Evolutionary conservation across 2,329 filamentous ascomycete species (phyloP).

Genomic region (Alternaria tenuissima): DNA sequence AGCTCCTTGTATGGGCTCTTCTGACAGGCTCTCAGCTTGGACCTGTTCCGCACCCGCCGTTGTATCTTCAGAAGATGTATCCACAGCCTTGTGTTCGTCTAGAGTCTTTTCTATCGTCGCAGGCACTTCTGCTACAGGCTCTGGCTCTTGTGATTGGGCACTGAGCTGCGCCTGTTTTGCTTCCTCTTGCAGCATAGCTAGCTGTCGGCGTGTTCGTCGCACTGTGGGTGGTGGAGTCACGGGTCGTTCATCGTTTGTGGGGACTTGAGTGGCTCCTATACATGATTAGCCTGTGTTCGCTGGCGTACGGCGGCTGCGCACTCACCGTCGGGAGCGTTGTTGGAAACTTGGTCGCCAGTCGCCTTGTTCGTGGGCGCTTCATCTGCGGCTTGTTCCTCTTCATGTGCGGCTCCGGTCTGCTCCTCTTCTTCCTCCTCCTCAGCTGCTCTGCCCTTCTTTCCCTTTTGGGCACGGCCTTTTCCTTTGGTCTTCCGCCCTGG

Average conservation of each 20-base stretch:
- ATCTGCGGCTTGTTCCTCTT: constrained; percentile 33
- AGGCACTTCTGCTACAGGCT: constrained; percentile 9
- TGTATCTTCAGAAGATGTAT: constrained; percentile 5
- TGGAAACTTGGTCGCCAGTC: constrained; percentile 30
- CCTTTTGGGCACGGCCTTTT: constrained; percentile 38
- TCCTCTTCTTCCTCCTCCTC: constrained; percentile 31
- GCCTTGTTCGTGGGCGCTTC: constrained; percentile 30
- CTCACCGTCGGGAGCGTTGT: constrained; percentile 30
- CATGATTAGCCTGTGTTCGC: constrained; percentile 25
- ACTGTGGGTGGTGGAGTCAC: constrained; percentile 37
- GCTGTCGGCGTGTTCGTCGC: constrained; percentile 47
- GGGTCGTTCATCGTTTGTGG: constrained; percentile 32
- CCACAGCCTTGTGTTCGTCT: constrained; percentile 7
- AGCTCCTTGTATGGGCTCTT: constrained; percentile 1
- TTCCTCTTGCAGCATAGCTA: constrained; percentile 46
- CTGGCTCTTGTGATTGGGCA: constrained; percentile 15
- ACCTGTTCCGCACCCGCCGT: constrained; percentile 6
- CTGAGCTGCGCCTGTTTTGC: constrained; percentile 32
- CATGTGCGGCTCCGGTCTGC: constrained; percentile 22
- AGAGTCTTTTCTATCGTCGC: constrained; percentile 6
- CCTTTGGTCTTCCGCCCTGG: constrained; percentile 39
- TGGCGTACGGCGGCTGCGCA: not conserved
- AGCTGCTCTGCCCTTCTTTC: constrained; percentile 30
- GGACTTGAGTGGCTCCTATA: constrained; percentile 31
- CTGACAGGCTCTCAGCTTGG: not conserved